These are phyloP conservation scores for Tuber melanosporum DNA, from an alignment of 495 filamentous ascomycete species.

Conservation along the genomic window DNA sequence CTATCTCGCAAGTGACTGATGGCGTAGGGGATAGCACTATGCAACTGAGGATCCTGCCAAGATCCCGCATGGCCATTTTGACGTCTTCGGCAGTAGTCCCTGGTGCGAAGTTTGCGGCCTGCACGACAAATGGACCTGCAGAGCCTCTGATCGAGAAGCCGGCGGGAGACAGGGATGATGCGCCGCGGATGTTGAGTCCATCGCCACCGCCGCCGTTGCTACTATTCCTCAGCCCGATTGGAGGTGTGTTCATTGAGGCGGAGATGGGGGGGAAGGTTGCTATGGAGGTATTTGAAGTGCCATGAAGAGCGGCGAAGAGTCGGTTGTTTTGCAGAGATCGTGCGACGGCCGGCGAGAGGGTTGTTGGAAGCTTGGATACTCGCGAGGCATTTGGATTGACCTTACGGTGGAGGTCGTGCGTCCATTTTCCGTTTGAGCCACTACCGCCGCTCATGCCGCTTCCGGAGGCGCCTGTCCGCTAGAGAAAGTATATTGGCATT, in stretches of 20 bases:
- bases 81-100: constrained; percentile 95
- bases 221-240: constrained; percentile 22
- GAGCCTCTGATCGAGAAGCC: constrained; percentile 73
- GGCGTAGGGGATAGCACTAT: constrained; percentile 62
- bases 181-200: constrained; percentile 38
- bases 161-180: constrained; percentile 40
- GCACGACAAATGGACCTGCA: constrained; percentile 74
- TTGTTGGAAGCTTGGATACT: constrained; percentile 40
- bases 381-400: constrained; percentile 41
- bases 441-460: constrained; percentile 32
- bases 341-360: constrained; percentile 42
- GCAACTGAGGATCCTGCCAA: constrained; percentile 65
- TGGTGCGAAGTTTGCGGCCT: constrained; percentile 81
- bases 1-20: constrained; percentile 77
- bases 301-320: constrained; percentile 43
- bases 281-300: constrained; percentile 7
- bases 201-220: constrained; percentile 4
- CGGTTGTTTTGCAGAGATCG: constrained; percentile 39
- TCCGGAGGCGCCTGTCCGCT: constrained; percentile 26
- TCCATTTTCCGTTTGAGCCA: constrained; percentile 54
- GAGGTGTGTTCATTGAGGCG: not conserved
- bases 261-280: not conserved
- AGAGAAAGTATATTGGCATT: constrained; percentile 29
- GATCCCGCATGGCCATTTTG: constrained; percentile 70
- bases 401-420: constrained; percentile 51